A percentile compares a stretch with the other conserved stretches of the same genome.
Evolutionary conservation across 1,284 basidiomycete genomes (phyloP).

Genomic region (Anthracocystis panici-leucophaei): DNA sequence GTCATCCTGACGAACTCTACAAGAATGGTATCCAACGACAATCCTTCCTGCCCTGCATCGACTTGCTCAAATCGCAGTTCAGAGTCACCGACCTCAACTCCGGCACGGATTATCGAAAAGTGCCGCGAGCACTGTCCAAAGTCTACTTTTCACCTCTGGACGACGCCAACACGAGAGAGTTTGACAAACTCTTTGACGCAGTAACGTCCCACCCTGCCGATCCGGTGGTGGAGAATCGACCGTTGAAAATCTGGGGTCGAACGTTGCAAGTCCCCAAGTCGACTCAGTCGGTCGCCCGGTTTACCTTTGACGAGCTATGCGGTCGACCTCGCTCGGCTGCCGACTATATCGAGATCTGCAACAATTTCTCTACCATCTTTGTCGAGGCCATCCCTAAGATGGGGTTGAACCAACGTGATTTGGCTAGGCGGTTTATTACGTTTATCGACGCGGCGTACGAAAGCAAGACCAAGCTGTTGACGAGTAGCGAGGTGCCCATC

Average conservation of each 20-base stretch:
- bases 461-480: slow-evolving; percentile 64
- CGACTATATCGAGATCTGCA: slow-evolving; percentile 95
- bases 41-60: slow-evolving; percentile 96
- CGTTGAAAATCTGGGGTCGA: slow-evolving; percentile 89
- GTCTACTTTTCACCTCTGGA: slow-evolving; percentile 89
- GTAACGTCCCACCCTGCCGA: slow-evolving; percentile 75
- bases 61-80: slow-evolving; percentile 87
- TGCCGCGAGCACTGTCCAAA: slow-evolving; percentile 76
- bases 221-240: slow-evolving; percentile 77
- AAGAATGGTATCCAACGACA: slow-evolving; percentile 98
- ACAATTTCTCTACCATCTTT: slow-evolving; percentile 87
- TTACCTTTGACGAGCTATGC: slow-evolving; percentile 88
- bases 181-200: slow-evolving; percentile 84
- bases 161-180: slow-evolving; percentile 77
- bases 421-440: slow-evolving; percentile 91
- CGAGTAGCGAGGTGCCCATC: slow-evolving; percentile 62
- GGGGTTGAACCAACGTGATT: slow-evolving; percentile 86
- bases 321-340: slow-evolving; percentile 89
- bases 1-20: slow-evolving; percentile 96
- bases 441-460: slow-evolving; percentile 86
- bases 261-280: slow-evolving; percentile 77
- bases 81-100: slow-evolving; percentile 92
- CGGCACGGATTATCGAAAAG: slow-evolving; percentile 79
- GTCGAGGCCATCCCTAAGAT: slow-evolving; percentile 86
- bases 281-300: slow-evolving; percentile 80